phyloP scores from a whole-genome alignment of 2,329 filamentous ascomycete species.

The Verruconis gallopava region DNA sequence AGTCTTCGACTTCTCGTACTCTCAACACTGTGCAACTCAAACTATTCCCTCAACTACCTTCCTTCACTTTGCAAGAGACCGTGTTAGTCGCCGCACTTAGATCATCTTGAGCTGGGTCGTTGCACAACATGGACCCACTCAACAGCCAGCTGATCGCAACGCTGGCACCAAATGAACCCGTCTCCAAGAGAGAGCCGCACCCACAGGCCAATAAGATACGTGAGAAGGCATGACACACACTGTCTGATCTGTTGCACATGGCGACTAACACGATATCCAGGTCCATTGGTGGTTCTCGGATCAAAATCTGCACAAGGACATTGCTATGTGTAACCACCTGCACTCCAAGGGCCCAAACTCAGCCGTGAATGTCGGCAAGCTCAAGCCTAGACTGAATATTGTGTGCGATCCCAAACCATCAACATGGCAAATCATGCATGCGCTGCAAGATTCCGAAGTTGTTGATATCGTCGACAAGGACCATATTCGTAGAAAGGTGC shows the following conservation, averaged over 20 bases:
- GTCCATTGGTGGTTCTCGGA: slow-evolving; percentile 40
- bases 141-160: too few relatives aligned
- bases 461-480: slow-evolving; percentile 31
- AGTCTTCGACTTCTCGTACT: too few relatives aligned
- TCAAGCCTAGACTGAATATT: not conserved
- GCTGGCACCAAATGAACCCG: not conserved
- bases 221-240: not conserved
- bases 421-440: slow-evolving; percentile 21
- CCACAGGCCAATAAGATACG: not conserved
- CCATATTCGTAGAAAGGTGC: slow-evolving; percentile 28
- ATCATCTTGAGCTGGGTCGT: too few relatives aligned
- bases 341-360: slow-evolving; percentile 18
- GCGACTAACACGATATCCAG: slow-evolving; percentile 16
- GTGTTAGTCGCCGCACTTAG: too few relatives aligned
- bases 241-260: not conserved
- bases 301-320: slow-evolving; percentile 31
- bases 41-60: too few relatives aligned
- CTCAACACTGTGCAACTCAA: too few relatives aligned
- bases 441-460: slow-evolving; percentile 28
- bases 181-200: not conserved
- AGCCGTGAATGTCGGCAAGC: not conserved
- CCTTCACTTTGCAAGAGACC: too few relatives aligned
- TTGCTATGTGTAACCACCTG: slow-evolving; percentile 29
- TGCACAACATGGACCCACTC: too few relatives aligned
- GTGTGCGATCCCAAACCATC: not conserved